Conservation (phyloP, 495 filamentous ascomycete species). For the Friedmanniomyces endolithicus region DNA sequence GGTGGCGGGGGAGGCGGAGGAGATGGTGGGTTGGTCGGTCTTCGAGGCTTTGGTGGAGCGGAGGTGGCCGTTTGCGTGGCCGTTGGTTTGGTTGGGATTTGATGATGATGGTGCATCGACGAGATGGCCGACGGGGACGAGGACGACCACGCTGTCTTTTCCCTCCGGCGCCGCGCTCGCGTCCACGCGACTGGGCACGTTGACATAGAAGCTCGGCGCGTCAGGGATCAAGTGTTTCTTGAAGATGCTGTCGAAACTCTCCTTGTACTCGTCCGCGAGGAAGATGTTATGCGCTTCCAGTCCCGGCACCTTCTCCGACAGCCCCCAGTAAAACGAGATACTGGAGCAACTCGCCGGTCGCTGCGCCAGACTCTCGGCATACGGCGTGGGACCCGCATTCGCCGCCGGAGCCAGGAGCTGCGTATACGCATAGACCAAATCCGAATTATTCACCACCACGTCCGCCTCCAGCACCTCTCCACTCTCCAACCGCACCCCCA, state of each 20-base stretch:
- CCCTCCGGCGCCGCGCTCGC: conserved; percentile 49
- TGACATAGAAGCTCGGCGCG: conserved; percentile 60
- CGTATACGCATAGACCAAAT: conserved; percentile 58
- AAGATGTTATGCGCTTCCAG: conserved; percentile 63
- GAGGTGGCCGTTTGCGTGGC: neutral
- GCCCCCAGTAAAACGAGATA: conserved; percentile 64
- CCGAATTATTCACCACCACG: conserved; percentile 53
- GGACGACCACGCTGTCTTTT: conserved; percentile 48
- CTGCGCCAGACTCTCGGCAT: conserved; percentile 37
- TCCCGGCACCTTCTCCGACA: conserved; percentile 42
- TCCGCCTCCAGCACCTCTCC: conserved; percentile 46
- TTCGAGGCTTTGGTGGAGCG: too few species aligned
- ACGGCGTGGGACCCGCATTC: conserved; percentile 22
- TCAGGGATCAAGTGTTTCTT: conserved; percentile 47
- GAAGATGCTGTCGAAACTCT: conserved; percentile 61
- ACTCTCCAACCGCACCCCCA: conserved; percentile 41
- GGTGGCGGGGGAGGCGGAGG: conserved; percentile 1
- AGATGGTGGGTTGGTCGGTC: neutral
- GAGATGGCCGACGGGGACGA: conserved; percentile 57
- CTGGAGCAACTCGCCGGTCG: conserved; percentile 49
- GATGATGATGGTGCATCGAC: conserved; percentile 21
- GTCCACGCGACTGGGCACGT: conserved; percentile 55
- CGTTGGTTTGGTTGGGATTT: conserved; percentile 23
- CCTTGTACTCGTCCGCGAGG: conserved; percentile 53
- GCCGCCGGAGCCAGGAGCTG: conserved; percentile 33